phyloP scores from a whole-genome alignment of 2,329 filamentous ascomycete genomes.

The Trichoderma sp. region DNA sequence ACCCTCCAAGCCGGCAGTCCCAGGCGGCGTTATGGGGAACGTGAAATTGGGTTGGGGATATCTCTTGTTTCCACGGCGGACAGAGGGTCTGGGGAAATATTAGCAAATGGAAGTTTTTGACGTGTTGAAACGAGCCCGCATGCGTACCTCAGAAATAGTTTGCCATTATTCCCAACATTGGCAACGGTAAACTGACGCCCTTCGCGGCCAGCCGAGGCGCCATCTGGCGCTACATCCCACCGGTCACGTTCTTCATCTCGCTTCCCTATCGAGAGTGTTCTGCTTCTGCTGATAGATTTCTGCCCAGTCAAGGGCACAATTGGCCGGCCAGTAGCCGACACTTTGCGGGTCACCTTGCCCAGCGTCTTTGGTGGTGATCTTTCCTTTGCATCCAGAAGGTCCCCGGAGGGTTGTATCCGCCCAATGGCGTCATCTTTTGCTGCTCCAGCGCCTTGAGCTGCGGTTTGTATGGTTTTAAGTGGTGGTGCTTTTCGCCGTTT shows the following conservation, averaged over 20 bases:
- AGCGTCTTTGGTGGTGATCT: constrained; percentile 18
- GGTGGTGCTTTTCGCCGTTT: constrained; percentile 15
- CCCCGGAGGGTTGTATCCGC: neutral
- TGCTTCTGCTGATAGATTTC: constrained; percentile 42
- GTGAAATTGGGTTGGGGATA: constrained; percentile 60
- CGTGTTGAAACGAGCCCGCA: neutral
- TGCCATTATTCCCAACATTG: constrained; percentile 79
- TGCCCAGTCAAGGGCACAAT: constrained; percentile 49
- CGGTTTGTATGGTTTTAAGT: constrained; percentile 1
- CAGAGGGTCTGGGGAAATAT: constrained; percentile 50
- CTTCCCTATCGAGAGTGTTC: constrained; percentile 40
- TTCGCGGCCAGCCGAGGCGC: constrained; percentile 59
- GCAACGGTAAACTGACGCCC: constrained; percentile 75
- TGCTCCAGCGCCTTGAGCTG: neutral
- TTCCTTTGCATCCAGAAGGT: constrained; percentile 13
- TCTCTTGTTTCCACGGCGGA: constrained; percentile 60
- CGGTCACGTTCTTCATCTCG: constrained; percentile 56
- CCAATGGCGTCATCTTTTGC: constrained; percentile 15
- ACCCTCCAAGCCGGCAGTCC: constrained; percentile 55
- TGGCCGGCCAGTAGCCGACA: constrained; percentile 33
- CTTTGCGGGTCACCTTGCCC: constrained; percentile 21
- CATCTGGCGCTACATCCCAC: constrained; percentile 59
- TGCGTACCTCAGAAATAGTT: constrained; percentile 75
- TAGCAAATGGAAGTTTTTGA: neutral
- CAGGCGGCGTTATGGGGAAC: constrained; percentile 60